Evolutionary conservation across 1,284 basidiomycete genomes (phyloP).

Genomic region (Malassezia obtusa): DNA sequence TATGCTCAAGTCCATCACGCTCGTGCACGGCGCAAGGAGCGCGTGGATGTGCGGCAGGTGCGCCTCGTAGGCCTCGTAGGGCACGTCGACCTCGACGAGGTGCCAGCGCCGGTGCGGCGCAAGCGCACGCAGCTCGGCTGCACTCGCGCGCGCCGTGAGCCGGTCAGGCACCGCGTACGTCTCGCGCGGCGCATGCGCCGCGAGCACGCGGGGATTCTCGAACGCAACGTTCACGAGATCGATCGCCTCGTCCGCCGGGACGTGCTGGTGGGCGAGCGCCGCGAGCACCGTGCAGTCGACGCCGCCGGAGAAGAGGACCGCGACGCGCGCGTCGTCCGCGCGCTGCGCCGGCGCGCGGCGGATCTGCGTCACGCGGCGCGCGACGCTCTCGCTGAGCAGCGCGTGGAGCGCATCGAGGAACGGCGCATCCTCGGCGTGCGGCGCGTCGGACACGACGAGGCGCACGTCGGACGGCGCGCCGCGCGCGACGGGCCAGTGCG

Average conservation of each 20-base stretch:
- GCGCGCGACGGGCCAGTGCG: not conserved
- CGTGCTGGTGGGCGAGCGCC: constrained; percentile 58
- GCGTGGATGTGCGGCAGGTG: constrained; percentile 6
- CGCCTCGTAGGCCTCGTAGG: constrained; percentile 58
- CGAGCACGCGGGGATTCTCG: constrained; percentile 68
- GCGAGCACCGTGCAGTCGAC: constrained; percentile 83
- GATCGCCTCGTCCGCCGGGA: constrained; percentile 60
- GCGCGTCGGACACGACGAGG: not conserved
- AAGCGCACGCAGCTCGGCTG: constrained; percentile 63
- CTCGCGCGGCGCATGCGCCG: constrained; percentile 28
- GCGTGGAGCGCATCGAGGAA: constrained; percentile 34
- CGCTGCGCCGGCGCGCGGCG: constrained; percentile 14
- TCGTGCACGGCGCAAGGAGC: constrained; percentile 28
- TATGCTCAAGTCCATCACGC: constrained; percentile 60
- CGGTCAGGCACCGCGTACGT: constrained; percentile 71
- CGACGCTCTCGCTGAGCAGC: constrained; percentile 49
- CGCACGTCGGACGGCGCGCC: not conserved
- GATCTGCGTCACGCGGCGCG: constrained; percentile 51
- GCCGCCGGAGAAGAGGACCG: constrained; percentile 87
- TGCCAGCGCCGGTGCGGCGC: constrained; percentile 74
- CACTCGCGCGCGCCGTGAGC: constrained; percentile 64
- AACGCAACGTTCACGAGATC: constrained; percentile 94
- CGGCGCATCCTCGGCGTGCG: not conserved
- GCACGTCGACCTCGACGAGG: constrained; percentile 79
- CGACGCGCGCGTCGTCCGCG: constrained; percentile 54